A percentile compares a stretch with the other conserved stretches of the same genome.
Evolutionary conservation across 768 basidiomycete species (phyloP).

Genomic region (Trametes cubensis): DNA sequence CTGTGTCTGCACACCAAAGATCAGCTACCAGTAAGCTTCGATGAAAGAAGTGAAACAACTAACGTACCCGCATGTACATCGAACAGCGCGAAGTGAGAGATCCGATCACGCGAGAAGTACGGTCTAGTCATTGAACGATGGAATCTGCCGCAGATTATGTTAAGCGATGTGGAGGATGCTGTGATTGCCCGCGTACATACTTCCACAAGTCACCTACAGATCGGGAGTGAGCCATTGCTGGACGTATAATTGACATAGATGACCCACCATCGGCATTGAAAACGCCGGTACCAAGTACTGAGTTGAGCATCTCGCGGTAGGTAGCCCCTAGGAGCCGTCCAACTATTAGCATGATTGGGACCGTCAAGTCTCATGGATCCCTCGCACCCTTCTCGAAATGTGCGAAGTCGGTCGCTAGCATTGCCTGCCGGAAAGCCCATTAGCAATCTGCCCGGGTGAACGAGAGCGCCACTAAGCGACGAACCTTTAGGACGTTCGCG

Average conservation of each 20-base stretch:
- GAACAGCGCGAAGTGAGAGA: slow-evolving; percentile 40
- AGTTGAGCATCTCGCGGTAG: slow-evolving; percentile 35
- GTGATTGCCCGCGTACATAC: slow-evolving; percentile 12
- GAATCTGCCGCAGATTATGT: slow-evolving; percentile 20
- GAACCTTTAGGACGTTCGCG: slow-evolving; percentile 38
- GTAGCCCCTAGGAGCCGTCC: slow-evolving; percentile 33
- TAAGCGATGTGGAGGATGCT: not conserved
- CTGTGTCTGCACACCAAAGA: slow-evolving; percentile 15
- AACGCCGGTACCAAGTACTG: slow-evolving; percentile 53
- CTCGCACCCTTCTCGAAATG: slow-evolving; percentile 47
- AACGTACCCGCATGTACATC: slow-evolving; percentile 39
- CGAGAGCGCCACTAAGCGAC: not conserved
- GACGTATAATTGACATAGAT: not conserved
- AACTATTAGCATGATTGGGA: not conserved
- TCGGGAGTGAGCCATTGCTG: not conserved
- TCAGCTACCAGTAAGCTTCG: not conserved
- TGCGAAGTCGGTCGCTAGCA: slow-evolving; percentile 47
- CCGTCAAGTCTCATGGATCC: not conserved
- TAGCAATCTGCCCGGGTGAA: not conserved
- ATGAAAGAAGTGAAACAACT: not conserved
- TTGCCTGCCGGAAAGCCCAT: slow-evolving; percentile 29
- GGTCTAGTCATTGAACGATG: slow-evolving; percentile 42
- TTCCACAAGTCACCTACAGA: slow-evolving; percentile 35
- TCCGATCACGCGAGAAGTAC: slow-evolving; percentile 40
- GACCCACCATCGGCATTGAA: slow-evolving; percentile 55